Conservation (phyloP, 2,329 filamentous ascomycete genomes). For the Spiromastix sp. region DNA sequence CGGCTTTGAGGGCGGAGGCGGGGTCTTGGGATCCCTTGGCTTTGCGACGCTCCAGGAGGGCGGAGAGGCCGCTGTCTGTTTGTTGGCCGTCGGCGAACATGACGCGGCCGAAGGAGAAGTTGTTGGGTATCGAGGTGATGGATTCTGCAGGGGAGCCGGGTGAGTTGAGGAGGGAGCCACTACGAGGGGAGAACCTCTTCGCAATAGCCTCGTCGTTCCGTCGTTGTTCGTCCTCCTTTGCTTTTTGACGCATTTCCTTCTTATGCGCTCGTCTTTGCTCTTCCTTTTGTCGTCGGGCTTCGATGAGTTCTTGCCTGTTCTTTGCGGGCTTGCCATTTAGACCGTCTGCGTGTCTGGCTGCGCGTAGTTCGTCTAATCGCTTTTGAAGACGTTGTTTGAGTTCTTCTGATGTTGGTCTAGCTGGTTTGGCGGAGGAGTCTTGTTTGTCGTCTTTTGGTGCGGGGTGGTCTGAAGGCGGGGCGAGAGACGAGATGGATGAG, state of each 20-base stretch:
- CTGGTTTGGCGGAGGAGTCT: slow-evolving; percentile 40
- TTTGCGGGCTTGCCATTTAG: slow-evolving; percentile 70
- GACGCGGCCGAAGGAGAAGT: slow-evolving; percentile 85
- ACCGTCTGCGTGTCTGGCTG: slow-evolving; percentile 77
- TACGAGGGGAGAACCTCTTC: slow-evolving; percentile 45
- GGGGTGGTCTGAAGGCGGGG: slow-evolving; percentile 31
- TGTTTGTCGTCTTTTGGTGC: slow-evolving; percentile 10
- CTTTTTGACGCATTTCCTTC: slow-evolving; percentile 67
- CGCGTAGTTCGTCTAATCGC: slow-evolving; percentile 74
- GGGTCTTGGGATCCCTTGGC: slow-evolving; percentile 76
- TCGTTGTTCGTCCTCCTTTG: slow-evolving; percentile 68
- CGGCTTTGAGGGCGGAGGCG: slow-evolving; percentile 73
- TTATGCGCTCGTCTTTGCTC: slow-evolving; percentile 79
- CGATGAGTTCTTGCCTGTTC: slow-evolving; percentile 84
- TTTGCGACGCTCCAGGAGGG: slow-evolving; percentile 56
- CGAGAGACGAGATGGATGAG: slow-evolving; percentile 60
- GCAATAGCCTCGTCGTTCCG: slow-evolving; percentile 48
- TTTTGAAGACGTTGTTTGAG: slow-evolving; percentile 70
- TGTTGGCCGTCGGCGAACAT: slow-evolving; percentile 78
- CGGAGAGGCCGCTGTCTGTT: slow-evolving; percentile 58
- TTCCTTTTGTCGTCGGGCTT: slow-evolving; percentile 77
- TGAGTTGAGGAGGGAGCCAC: slow-evolving; percentile 46
- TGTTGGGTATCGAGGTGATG: slow-evolving; percentile 40
- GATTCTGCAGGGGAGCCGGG: slow-evolving; percentile 40
- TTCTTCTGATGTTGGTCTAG: slow-evolving; percentile 59